These are phyloP conservation scores for Solanum megistacrolobum DNA, from an alignment of 257 asterid genomes.

Conservation along the genomic window DNA sequence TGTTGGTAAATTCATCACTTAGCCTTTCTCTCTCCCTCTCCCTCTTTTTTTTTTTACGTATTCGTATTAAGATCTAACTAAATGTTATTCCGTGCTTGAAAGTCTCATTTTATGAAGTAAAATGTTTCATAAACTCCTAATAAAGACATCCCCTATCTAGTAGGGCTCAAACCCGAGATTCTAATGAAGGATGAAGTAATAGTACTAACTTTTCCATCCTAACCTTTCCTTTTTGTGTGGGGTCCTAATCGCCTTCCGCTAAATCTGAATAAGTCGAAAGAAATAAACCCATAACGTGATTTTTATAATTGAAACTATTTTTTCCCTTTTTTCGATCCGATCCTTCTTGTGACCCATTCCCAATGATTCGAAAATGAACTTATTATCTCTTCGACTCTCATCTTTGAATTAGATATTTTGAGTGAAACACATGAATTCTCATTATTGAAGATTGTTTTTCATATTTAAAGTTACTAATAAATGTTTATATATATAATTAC, in stretches of 20 bases:
- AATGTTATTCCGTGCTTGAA: rapidly evolving
- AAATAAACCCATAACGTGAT: not conserved
- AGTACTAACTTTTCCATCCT: not conserved
- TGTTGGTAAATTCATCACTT: constrained; percentile 36
- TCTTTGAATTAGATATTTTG: not conserved
- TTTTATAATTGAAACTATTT: not conserved
- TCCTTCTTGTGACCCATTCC: not conserved
- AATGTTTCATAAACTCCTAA: not conserved
- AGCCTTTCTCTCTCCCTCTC: too few species aligned
- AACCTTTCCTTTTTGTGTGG: not conserved
- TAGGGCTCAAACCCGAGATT: not conserved
- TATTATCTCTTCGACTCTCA: not conserved
- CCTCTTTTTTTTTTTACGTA: not conserved
- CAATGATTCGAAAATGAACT: not conserved
- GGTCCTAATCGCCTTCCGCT: not conserved
- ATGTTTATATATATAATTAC: not conserved
- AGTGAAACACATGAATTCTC: not conserved
- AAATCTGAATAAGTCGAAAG: not conserved
- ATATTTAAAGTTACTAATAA: not conserved
- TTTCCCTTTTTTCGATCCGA: not conserved
- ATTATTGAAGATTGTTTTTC: not conserved
- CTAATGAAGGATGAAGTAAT: not conserved
- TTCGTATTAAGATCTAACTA: not conserved
- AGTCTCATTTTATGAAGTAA: not conserved
- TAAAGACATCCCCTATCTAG: not conserved